Conservation (phyloP, 1,139 yeast species). For the Sugiyamaella japonica region DNA sequence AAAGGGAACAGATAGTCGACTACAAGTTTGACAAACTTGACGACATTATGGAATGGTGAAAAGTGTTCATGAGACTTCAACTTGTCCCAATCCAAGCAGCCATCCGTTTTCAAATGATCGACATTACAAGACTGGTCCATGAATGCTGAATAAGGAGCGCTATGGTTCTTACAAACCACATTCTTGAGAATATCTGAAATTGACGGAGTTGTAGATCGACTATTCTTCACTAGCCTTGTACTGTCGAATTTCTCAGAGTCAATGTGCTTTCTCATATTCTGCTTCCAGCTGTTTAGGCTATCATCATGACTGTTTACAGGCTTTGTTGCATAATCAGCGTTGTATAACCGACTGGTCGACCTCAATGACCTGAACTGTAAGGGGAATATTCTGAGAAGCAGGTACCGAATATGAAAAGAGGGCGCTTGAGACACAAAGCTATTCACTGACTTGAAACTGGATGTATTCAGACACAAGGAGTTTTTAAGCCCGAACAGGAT, state of each 20-base stretch:
- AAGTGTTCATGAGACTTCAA: not conserved
- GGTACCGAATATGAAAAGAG: conserved; percentile 2
- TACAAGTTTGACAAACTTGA: conserved; percentile 18
- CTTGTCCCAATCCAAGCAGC: conserved; percentile 10
- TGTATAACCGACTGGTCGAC: not conserved
- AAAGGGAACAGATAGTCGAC: conserved; percentile 47
- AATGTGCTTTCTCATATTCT: not conserved
- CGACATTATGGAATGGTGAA: conserved; percentile 21
- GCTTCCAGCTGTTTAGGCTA: not conserved
- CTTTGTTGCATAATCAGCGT: not conserved
- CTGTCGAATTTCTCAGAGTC: not conserved
- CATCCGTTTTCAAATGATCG: conserved; percentile 1
- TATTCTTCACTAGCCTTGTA: conserved; percentile 1
- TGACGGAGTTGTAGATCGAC: not conserved
- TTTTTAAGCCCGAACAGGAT: conserved; percentile 18
- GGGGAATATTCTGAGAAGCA: conserved; percentile 9
- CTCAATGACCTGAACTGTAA: conserved; percentile 1
- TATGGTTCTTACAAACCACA: conserved; percentile 19
- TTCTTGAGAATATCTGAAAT: conserved; percentile 10
- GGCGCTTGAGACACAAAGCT: no score
- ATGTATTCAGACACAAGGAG: not conserved
- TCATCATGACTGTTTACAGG: not conserved
- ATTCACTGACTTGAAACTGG: not conserved
- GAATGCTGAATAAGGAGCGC: conserved; percentile 27
- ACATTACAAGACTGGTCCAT: conserved; percentile 29